These are phyloP conservation scores for Neurospora sp. DNA, from an alignment of 495 filamentous ascomycete species.

Conservation along the genomic window DNA sequence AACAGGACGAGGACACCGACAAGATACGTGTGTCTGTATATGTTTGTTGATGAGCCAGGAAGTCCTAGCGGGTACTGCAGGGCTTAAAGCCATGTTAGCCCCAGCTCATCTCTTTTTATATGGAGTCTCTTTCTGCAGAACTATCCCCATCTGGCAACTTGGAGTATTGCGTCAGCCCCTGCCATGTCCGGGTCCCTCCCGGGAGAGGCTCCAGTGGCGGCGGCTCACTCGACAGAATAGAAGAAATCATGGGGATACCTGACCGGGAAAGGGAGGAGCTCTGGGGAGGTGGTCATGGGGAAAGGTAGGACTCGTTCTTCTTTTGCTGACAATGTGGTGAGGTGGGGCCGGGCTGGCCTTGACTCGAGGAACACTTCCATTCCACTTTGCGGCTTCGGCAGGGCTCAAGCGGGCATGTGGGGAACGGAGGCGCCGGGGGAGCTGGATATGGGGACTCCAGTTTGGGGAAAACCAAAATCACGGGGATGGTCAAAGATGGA, in stretches of 20 bases:
- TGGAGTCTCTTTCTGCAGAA: not conserved
- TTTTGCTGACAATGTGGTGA: constrained; percentile 2
- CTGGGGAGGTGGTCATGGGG: constrained; percentile 3
- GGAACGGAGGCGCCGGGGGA: not conserved
- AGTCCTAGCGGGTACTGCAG: not conserved
- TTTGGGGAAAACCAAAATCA: not conserved
- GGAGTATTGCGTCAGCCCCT: not conserved
- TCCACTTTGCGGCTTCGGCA: not conserved
- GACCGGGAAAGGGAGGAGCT: not conserved
- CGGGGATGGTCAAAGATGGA: not conserved
- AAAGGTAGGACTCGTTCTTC: constrained; percentile 4
- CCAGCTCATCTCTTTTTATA: not conserved
- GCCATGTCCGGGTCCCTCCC: not conserved
- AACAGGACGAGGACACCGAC: not conserved
- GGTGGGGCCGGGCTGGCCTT: constrained; percentile 4
- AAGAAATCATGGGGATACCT: not conserved
- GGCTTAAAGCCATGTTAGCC: not conserved
- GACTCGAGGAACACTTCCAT: not conserved
- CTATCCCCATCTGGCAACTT: not conserved
- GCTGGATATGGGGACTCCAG: not conserved
- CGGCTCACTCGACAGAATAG: not conserved
- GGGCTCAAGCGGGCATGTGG: not conserved
- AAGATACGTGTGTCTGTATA: not conserved
- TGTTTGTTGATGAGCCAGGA: not conserved
- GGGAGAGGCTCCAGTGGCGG: not conserved